Percentiles rank a stretch among this genome's conserved stretches.
These are phyloP conservation scores for Salvia splendens DNA, from an alignment of 257 asterid genomes.

Conservation along the genomic window DNA sequence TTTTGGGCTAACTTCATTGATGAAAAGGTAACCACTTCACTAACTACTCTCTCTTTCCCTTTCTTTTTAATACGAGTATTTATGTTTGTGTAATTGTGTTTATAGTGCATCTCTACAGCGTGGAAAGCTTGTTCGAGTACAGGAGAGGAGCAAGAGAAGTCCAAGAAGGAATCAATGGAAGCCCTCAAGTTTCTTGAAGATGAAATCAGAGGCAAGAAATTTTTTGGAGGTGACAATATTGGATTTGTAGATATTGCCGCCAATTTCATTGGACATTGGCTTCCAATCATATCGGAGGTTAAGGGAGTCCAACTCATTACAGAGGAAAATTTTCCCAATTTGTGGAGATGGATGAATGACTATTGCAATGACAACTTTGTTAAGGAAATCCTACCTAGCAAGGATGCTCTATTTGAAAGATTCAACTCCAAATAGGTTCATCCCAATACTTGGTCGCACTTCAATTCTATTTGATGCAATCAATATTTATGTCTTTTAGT, in stretches of 20 bases:
- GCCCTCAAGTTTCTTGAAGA: constrained; percentile 38
- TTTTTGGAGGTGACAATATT: constrained; percentile 55
- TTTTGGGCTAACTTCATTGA: constrained; percentile 28
- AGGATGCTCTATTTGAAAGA: constrained; percentile 15
- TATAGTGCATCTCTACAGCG: no score
- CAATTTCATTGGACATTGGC: constrained; percentile 40
- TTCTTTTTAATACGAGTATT: no score
- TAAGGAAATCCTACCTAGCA: constrained; percentile 47
- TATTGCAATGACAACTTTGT: constrained; percentile 29
- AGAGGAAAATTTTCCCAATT: constrained; percentile 40
- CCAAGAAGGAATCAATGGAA: constrained; percentile 46
- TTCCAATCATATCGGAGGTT: constrained; percentile 31
- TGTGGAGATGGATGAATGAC: constrained; percentile 41
- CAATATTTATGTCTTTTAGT: no score
- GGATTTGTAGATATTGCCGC: constrained; percentile 48
- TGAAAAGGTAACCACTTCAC: constrained; percentile 1
- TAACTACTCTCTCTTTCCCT: no score
- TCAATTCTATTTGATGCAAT: no score
- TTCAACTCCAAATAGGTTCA: no score
- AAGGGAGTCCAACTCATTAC: constrained; percentile 40
- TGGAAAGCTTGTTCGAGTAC: constrained; percentile 37
- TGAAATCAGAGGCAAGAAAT: constrained; percentile 46
- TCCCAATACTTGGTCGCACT: no score
- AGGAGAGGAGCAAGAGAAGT: constrained; percentile 51
- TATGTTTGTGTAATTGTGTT: no score